These are phyloP conservation scores for Chalara sp. DNA, from an alignment of 2,329 filamentous ascomycete species.

Conservation along the genomic window DNA sequence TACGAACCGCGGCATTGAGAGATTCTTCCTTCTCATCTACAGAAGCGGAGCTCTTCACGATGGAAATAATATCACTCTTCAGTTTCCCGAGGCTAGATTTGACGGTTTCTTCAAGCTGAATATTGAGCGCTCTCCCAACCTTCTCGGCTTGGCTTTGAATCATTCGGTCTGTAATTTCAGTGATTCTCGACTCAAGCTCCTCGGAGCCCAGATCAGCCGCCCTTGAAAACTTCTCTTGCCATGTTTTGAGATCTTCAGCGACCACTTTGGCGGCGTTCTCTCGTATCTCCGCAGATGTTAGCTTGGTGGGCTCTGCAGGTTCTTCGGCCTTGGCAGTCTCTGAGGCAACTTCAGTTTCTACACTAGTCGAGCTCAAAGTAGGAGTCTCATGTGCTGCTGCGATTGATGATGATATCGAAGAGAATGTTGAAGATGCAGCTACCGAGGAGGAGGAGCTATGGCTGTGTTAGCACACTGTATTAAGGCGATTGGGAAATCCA, in stretches of 20 bases:
- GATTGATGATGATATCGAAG: slow-evolving; percentile 21
- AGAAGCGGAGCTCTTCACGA: slow-evolving; percentile 52
- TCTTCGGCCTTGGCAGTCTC: slow-evolving; percentile 20
- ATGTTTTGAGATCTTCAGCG: slow-evolving; percentile 69
- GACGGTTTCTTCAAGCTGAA: slow-evolving; percentile 62
- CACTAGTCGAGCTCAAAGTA: slow-evolving; percentile 3
- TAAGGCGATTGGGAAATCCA: slow-evolving; percentile 11
- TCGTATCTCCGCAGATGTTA: slow-evolving; percentile 44
- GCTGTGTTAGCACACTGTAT: background rate
- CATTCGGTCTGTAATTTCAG: slow-evolving; percentile 66
- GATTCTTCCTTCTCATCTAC: slow-evolving; percentile 44
- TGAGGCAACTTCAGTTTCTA: slow-evolving; percentile 5
- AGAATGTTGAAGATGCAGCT: slow-evolving; percentile 20
- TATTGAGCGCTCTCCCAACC: slow-evolving; percentile 60
- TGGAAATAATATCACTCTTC: slow-evolving; percentile 57
- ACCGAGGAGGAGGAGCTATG: slow-evolving; percentile 23
- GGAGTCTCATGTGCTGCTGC: slow-evolving; percentile 14
- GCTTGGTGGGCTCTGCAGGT: slow-evolving; percentile 22
- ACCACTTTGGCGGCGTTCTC: slow-evolving; percentile 61
- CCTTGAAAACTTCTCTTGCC: slow-evolving; percentile 82
- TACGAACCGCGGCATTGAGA: slow-evolving; percentile 45
- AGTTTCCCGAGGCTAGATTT: slow-evolving; percentile 57
- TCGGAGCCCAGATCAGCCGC: slow-evolving; percentile 80
- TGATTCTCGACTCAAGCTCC: slow-evolving; percentile 54
- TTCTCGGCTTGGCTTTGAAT: slow-evolving; percentile 58